Conservation (phyloP, 2,329 filamentous ascomycete species). For the Leptographium flavum region DNA sequence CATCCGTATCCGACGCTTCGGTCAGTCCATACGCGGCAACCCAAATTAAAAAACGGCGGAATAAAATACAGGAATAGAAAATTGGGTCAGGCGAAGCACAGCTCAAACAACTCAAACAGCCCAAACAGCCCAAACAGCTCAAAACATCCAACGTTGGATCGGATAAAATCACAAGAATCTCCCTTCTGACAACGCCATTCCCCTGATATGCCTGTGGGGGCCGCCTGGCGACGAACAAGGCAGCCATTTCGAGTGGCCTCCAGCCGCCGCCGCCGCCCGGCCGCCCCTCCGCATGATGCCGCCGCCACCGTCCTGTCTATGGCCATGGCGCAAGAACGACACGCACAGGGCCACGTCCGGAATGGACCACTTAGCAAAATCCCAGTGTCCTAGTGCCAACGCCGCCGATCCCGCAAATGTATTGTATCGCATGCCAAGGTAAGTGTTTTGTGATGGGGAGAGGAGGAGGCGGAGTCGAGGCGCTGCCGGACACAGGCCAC, state of each 20-base stretch:
- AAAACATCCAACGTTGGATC: not conserved
- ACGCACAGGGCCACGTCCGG: not conserved
- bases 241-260: not conserved
- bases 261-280: not conserved
- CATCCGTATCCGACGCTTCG: too few relatives aligned
- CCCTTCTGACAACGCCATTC: not conserved
- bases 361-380: not conserved
- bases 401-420: not conserved
- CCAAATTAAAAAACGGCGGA: not conserved
- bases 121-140: too few relatives aligned
- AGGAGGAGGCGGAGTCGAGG: too few relatives aligned
- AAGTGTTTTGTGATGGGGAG: too few relatives aligned
- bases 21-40: not conserved
- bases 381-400: conserved; percentile 2
- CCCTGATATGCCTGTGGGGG: not conserved
- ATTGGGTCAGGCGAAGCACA: not conserved
- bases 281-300: not conserved
- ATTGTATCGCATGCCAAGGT: not conserved
- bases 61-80: not conserved
- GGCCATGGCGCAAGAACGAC: too few relatives aligned
- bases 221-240: not conserved
- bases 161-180: not conserved
- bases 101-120: not conserved
- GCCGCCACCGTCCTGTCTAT: too few relatives aligned
- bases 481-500: too few relatives aligned